Evolutionary conservation across 768 basidiomycete species (phyloP).

Genomic region (Leccinellum luteum): DNA sequence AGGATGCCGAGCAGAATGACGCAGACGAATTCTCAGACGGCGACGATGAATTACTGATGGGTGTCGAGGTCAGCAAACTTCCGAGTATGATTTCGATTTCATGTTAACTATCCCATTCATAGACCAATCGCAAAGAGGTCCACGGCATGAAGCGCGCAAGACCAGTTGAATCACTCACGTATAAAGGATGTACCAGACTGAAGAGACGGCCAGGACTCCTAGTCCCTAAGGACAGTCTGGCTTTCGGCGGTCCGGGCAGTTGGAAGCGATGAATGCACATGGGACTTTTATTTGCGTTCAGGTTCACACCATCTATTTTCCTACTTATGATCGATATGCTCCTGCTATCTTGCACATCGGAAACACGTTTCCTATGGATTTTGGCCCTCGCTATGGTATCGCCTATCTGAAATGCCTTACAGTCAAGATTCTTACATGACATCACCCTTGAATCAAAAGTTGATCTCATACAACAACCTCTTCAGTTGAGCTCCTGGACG

Average conservation of each 20-base stretch:
- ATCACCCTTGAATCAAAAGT: not conserved
- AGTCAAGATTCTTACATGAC: not conserved
- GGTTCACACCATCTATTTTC: constrained; percentile 9
- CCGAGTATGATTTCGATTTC: not conserved
- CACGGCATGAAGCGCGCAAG: constrained; percentile 30
- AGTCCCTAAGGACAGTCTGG: constrained; percentile 13
- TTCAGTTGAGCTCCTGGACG: constrained; percentile 12
- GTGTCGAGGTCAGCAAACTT: constrained; percentile 45
- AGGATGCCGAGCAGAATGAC: constrained; percentile 11
- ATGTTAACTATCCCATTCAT: not conserved
- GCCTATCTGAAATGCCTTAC: constrained; percentile 4
- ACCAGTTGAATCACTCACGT: constrained; percentile 4
- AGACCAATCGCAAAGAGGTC: constrained; percentile 43
- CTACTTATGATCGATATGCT: constrained; percentile 6
- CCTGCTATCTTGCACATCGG: constrained; percentile 6
- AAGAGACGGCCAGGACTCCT: constrained; percentile 24
- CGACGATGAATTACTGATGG: constrained; percentile 63
- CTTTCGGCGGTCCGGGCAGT: not conserved
- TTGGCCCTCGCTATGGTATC: constrained; percentile 1
- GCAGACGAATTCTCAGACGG: constrained; percentile 35
- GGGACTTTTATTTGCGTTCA: not conserved
- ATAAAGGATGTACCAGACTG: not conserved
- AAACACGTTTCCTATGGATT: constrained; percentile 7
- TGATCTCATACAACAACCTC: not conserved
- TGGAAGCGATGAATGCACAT: constrained; percentile 9